Percentiles rank a stretch among this genome's conserved stretches.
These are phyloP conservation scores for Acer yangbiense DNA, from an alignment of 345 rosid species.

Conservation along the genomic window DNA sequence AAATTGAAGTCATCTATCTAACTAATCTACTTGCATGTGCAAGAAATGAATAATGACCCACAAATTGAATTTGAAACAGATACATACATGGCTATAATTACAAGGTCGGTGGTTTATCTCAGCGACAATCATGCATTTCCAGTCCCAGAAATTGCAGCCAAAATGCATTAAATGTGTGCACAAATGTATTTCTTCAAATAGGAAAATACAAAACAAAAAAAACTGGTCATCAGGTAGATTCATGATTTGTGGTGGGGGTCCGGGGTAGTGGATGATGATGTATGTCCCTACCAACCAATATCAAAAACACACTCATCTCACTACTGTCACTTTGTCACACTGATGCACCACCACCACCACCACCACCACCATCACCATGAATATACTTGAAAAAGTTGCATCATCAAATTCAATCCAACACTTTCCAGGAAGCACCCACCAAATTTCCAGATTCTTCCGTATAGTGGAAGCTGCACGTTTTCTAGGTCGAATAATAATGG, in stretches of 20 bases:
- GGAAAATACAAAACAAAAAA: not conserved
- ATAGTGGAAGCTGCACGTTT: not conserved
- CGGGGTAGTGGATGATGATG: conserved; percentile 8
- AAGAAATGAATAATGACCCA: not conserved
- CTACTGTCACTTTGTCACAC: not conserved
- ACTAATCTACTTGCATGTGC: not conserved
- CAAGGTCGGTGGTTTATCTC: conserved; percentile 25
- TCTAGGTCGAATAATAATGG: not conserved
- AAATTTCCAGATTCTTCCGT: not conserved
- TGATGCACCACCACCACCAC: not conserved
- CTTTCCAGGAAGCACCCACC: conserved; percentile 20
- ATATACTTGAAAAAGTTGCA: not conserved
- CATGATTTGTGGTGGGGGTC: conserved; percentile 20
- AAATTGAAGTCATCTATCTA: not conserved
- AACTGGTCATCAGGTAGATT: conserved; percentile 19
- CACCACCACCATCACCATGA: not conserved
- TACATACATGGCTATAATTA: not conserved
- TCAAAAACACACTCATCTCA: not conserved
- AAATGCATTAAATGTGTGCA: conserved; percentile 12
- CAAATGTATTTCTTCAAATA: conserved; percentile 11
- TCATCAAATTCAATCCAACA: not conserved
- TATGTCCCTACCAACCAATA: conserved; percentile 9
- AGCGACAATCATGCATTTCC: conserved; percentile 5
- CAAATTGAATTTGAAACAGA: not conserved
- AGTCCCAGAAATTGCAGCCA: not conserved